Evolutionary conservation across 2,329 filamentous ascomycete genomes (phyloP).

Genomic region (Corynespora cassiicola): DNA sequence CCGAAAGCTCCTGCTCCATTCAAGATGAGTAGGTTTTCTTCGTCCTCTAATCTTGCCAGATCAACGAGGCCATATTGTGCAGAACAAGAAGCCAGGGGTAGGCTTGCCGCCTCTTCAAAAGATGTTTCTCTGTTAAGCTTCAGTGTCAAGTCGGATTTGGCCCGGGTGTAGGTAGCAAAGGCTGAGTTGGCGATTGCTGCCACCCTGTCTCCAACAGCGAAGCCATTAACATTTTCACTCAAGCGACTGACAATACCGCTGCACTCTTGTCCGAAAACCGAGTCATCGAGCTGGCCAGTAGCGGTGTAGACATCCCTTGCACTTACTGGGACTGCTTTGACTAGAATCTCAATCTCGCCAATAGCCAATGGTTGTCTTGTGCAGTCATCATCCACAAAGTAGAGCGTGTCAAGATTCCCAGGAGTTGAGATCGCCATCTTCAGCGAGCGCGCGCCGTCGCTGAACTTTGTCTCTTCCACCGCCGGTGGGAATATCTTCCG

Average conservation of each 20-base stretch:
- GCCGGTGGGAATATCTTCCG: conserved; percentile 23
- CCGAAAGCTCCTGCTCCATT: conserved; percentile 34
- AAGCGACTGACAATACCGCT: conserved; percentile 22
- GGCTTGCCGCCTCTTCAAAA: conserved; percentile 29
- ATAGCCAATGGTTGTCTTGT: conserved; percentile 5
- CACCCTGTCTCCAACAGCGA: conserved; percentile 30
- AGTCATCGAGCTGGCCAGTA: conserved; percentile 30
- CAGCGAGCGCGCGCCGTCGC: conserved; percentile 16
- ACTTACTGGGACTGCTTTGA: conserved; percentile 32
- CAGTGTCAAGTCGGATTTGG: conserved; percentile 18
- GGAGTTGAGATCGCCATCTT: conserved; percentile 17
- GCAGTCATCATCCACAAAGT: conserved; percentile 23
- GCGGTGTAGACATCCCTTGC: conserved; percentile 16
- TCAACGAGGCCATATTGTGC: conserved; percentile 37
- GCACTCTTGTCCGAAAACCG: conserved; percentile 19
- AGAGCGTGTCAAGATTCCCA: conserved; percentile 20
- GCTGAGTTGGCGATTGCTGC: conserved; percentile 25
- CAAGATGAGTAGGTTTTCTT: conserved; percentile 41
- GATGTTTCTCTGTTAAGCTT: conserved; percentile 27
- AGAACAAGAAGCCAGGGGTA: conserved; percentile 28
- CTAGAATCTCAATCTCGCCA: conserved; percentile 42
- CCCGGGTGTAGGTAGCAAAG: conserved; percentile 26
- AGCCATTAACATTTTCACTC: conserved; percentile 19
- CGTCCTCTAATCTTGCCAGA: conserved; percentile 32
- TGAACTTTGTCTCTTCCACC: conserved; percentile 19